Conservation (phyloP, 2,329 filamentous ascomycete genomes). For the Ophiobolus disseminans region DNA sequence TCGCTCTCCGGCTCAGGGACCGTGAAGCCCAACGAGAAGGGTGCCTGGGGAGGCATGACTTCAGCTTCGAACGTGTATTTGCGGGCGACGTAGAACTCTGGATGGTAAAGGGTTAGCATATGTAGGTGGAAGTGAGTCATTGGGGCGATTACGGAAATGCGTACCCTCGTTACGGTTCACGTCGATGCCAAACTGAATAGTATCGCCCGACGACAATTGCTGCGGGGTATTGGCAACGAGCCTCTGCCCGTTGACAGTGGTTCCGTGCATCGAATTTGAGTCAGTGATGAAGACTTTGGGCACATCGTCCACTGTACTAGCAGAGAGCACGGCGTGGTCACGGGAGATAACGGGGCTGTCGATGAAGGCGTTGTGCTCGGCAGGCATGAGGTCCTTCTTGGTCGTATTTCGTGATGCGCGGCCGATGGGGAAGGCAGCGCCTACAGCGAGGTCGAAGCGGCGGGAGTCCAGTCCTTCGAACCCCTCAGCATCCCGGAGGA, state of each 20-base stretch:
- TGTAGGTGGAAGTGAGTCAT: not conserved
- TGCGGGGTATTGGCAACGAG: slow-evolving; percentile 32
- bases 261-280: slow-evolving; percentile 68
- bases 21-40: slow-evolving; percentile 37
- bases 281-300: slow-evolving; percentile 59
- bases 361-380: slow-evolving; percentile 68
- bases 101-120: not conserved
- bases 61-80: slow-evolving; percentile 39
- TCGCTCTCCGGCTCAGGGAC: slow-evolving; percentile 46
- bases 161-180: slow-evolving; percentile 45
- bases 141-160: slow-evolving; percentile 11
- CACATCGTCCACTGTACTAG: slow-evolving; percentile 19
- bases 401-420: slow-evolving; percentile 51
- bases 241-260: slow-evolving; percentile 57
- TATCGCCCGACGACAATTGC: slow-evolving; percentile 40
- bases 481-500: slow-evolving; percentile 43
- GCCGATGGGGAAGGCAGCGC: slow-evolving; percentile 46
- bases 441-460: slow-evolving; percentile 36
- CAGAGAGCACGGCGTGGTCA: slow-evolving; percentile 63
- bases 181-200: slow-evolving; percentile 46
- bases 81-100: slow-evolving; percentile 42
- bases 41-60: slow-evolving; percentile 5
- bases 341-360: slow-evolving; percentile 76
- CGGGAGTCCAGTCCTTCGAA: slow-evolving; percentile 50
- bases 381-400: slow-evolving; percentile 52